Base-by-base conservation (phyloP, 2,329 filamentous ascomycete species). In the Orbilia brochopaga region DNA sequence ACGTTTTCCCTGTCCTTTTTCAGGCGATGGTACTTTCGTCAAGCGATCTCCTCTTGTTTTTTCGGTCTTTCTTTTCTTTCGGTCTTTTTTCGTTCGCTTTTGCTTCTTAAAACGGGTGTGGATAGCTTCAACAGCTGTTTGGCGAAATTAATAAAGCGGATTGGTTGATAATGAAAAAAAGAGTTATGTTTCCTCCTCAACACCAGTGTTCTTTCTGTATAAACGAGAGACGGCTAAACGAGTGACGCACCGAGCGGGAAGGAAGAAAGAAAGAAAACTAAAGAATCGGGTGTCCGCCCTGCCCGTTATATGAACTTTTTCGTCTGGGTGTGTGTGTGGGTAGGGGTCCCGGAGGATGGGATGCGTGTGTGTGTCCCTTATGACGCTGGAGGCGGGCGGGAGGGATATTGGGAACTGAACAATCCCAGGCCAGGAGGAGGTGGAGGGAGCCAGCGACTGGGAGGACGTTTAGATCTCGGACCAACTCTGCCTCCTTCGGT, bases 221-320 rank as follows among this genome's bases (percentile, higher is more conserved):
- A 56, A 69, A 69, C 65, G 65, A 69, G 59, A 69, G 65, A 69
- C 65, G 62, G 56, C 62, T 48, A 48, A 69, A 69, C 65, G 65
- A 69, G 65, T 69, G 65, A 69, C 65, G 65, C 65, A 69, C 65
- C 59, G 54, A 69, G 52, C 65, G 62, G 51, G 60, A 57, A 63
- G 54, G 65, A 69, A 69, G 58, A 44, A 63, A 56, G 54, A 59
- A 63, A 63, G 40, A 62, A 59, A 63, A 40, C 19, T 51, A 57
- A 51, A 57, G 59, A 63, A 63, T 48, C 59, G 65, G 65, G 65
- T 58, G 46, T 57, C 65, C 53, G 53, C 65, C 65, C 58, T 63
- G 35, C 50, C 59, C 50, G 50, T 63, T 63, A 69, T 69, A 69
- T 69, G 65, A 69, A 54, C 65, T 69, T 69, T n/a, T 69, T 67